Conservation (phyloP, 495 filamentous ascomycete genomes). For the Bacidia rubella region DNA sequence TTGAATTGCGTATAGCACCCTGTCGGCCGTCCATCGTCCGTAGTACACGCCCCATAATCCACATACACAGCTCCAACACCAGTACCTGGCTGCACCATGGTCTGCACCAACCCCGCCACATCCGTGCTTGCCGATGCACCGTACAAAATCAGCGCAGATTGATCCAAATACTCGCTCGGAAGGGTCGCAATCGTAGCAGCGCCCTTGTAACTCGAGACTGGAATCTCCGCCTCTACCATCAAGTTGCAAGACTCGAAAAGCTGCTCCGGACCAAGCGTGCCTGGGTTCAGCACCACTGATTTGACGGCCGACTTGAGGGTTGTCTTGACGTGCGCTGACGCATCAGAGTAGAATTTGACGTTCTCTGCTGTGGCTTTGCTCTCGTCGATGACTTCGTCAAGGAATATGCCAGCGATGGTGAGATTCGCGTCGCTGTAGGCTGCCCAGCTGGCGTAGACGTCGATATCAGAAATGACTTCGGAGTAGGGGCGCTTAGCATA, state of each 20-base stretch:
- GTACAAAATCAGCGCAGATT: constrained; percentile 17
- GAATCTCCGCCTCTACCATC: constrained; percentile 11
- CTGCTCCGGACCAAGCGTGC: constrained; percentile 1
- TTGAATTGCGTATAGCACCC: neutral
- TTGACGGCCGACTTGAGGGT: neutral
- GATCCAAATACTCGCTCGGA: neutral
- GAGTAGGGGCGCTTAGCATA: constrained; percentile 21
- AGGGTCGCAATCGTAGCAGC: constrained; percentile 8
- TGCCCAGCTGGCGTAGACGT: constrained; percentile 30
- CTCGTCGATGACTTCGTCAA: constrained; percentile 29
- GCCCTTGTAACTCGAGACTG: neutral
- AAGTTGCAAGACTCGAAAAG: constrained; percentile 12
- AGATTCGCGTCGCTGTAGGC: constrained; percentile 21
- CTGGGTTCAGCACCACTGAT: constrained; percentile 14
- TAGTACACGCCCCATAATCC: neutral
- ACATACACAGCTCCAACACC: constrained; percentile 11
- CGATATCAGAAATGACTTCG: constrained; percentile 26
- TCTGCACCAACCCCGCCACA: constrained; percentile 7
- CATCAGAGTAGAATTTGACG: constrained; percentile 7
- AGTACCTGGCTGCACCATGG: constrained; percentile 5
- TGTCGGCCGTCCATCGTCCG: neutral
- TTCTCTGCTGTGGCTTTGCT: constrained; percentile 21
- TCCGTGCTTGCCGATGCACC: neutral
- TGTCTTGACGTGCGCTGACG: neutral
- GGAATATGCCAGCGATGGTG: constrained; percentile 32